Evolutionary conservation across 2,329 filamentous ascomycete genomes (phyloP).

Genomic region (Gliomastix tumulicola): DNA sequence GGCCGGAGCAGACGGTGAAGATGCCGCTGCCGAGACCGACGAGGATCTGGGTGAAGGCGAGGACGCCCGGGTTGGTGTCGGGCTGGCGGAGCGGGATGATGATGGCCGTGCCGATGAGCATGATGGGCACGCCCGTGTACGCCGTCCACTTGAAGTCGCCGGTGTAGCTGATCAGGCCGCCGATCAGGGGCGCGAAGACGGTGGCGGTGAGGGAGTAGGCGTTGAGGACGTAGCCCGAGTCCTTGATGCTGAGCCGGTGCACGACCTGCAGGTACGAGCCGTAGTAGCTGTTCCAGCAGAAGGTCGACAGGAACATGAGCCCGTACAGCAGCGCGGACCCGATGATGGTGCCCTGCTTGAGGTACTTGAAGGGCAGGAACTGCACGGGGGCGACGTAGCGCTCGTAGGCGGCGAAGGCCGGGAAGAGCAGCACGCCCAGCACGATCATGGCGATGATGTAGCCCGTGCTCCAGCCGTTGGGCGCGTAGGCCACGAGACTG

Average conservation of each 20-base stretch:
- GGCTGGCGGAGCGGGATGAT: slow-evolving; percentile 30
- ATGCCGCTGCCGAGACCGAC: slow-evolving; percentile 34
- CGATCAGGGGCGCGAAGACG: slow-evolving; percentile 30
- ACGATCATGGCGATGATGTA: slow-evolving; percentile 50
- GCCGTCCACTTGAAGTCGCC: slow-evolving; percentile 33
- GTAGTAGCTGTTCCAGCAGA: slow-evolving; percentile 39
- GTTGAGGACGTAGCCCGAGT: slow-evolving; percentile 32
- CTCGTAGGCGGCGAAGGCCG: slow-evolving; percentile 46
- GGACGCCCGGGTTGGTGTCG: slow-evolving; percentile 25
- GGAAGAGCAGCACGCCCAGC: slow-evolving; percentile 47
- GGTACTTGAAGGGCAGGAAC: slow-evolving; percentile 42
- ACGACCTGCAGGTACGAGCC: slow-evolving; percentile 44
- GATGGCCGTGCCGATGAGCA: slow-evolving; percentile 29
- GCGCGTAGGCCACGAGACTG: slow-evolving; percentile 36
- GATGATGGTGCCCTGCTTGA: slow-evolving; percentile 39
- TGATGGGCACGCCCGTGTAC: slow-evolving; percentile 24
- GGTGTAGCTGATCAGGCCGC: slow-evolving; percentile 30
- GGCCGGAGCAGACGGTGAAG: slow-evolving; percentile 34
- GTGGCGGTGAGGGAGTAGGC: slow-evolving; percentile 37
- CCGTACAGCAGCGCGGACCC: slow-evolving; percentile 31
- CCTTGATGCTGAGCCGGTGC: slow-evolving; percentile 23
- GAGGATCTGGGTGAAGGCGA: slow-evolving; percentile 46
- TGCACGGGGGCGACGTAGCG: slow-evolving; percentile 43
- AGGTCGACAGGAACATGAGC: neutral
- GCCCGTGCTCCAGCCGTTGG: slow-evolving; percentile 36